Percentiles rank a stretch among this genome's conserved stretches.
Conservation (phyloP, 2,329 filamentous ascomycete species). For the Onygenales sp. region DNA sequence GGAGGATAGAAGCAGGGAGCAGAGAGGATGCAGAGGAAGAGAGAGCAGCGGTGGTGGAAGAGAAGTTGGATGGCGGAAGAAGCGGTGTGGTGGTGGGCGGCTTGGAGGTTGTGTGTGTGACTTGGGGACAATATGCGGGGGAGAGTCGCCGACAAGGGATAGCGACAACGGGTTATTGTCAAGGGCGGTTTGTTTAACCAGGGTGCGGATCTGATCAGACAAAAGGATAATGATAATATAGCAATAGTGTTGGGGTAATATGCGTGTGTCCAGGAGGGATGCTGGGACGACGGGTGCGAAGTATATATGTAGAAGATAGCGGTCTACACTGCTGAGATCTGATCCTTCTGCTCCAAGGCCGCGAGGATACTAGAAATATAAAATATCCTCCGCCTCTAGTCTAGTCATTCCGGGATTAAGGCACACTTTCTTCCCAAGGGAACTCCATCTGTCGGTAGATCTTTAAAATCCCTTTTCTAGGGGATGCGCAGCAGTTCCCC, state of each 20-base stretch:
- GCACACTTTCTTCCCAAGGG: not conserved
- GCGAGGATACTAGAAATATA: not conserved
- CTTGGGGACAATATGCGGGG: no score
- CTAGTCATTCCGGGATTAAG: not conserved
- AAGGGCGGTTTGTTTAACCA: no score
- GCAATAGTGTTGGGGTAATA: no score
- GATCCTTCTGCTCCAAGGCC: no score
- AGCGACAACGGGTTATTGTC: no score
- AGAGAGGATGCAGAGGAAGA: slow-evolving; percentile 6
- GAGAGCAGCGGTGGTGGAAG: slow-evolving; percentile 4
- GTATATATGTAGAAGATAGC: no score
- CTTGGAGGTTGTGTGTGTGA: not conserved
- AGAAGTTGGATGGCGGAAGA: slow-evolving; percentile 5
- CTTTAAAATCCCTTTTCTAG: not conserved
- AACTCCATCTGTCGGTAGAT: slow-evolving; percentile 1
- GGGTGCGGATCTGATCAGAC: no score
- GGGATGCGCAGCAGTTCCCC: not conserved
- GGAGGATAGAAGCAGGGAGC: slow-evolving; percentile 7
- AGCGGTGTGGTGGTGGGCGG: slow-evolving; percentile 7
- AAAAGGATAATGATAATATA: no score
- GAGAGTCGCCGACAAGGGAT: no score
- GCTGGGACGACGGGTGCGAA: no score
- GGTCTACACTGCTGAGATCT: no score
- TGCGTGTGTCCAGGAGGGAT: no score
- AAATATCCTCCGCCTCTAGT: not conserved